Percentiles rank a stretch among this genome's conserved stretches.
These are phyloP conservation scores for Rhizopogon sp. DNA, from an alignment of 768 basidiomycete genomes.

Conservation along the genomic window DNA sequence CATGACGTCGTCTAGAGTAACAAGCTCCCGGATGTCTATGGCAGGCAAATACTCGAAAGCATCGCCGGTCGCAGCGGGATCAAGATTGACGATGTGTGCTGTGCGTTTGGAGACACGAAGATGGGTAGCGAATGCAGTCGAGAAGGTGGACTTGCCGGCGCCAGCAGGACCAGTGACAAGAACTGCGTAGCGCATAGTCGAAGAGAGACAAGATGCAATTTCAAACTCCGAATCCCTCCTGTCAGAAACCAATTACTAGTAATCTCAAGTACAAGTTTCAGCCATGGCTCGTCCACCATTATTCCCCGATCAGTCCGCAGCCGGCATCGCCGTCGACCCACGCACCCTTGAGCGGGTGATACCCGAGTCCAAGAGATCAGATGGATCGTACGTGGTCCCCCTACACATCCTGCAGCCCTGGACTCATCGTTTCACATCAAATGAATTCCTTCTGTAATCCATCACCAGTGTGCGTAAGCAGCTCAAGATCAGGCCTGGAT, in stretches of 20 bases:
- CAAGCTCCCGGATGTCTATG: constrained; percentile 91
- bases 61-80: constrained; percentile 84
- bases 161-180: constrained; percentile 95
- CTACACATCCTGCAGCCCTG: background rate
- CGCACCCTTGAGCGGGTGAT: constrained; percentile 84
- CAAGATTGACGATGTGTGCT: constrained; percentile 93
- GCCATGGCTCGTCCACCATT: constrained; percentile 74
- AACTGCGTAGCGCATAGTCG: constrained; percentile 78
- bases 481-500: constrained; percentile 86
- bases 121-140: constrained; percentile 83
- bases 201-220: constrained; percentile 9
- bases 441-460: background rate
- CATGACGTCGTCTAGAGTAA: constrained; percentile 96
- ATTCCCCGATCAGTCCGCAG: constrained; percentile 59
- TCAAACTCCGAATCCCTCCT: constrained; percentile 23
- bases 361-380: constrained; percentile 73
- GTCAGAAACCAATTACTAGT: background rate
- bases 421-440: constrained; percentile 3
- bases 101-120: constrained; percentile 75
- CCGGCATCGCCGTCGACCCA: constrained; percentile 85
- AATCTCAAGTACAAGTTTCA: constrained; percentile 8
- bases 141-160: constrained; percentile 96
- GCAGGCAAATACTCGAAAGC: constrained; percentile 90
- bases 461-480: constrained; percentile 73
- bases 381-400: constrained; percentile 65